Evolutionary conservation across 1,284 basidiomycete species (phyloP), one percentile per base, ranked within the genome.

Genomic region (Moesziomyces parantarcticus): DNA sequence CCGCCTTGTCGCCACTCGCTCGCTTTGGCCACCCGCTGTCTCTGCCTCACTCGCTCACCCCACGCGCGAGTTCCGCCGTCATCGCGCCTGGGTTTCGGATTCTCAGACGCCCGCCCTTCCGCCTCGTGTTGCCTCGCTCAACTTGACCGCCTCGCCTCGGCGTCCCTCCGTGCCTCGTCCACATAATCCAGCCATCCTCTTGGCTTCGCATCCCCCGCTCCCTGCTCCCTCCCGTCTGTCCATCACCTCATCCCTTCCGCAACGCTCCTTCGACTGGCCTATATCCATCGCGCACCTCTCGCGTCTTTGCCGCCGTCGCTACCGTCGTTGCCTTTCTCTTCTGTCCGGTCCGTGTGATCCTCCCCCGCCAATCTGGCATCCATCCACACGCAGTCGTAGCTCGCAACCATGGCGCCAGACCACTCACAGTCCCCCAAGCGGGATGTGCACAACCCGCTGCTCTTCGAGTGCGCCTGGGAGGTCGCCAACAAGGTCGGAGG

Each of bases 401-500:
- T 49, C 40, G 44, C 48, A 44, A 54, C 9, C 46, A 67, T 67
- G 65, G 58, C 58, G 11, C 13, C 26, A 6, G 29, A 48, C 29
- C 47, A 48, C 14, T 58, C 65, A 16, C 21, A 56, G 21, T 42
- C 52, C 39, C 51, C 59, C 52, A 76, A 69, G 56, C 63, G 77
- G 43, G 79, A 81, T 60, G 79, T 81, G 18, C 70, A 75, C 63
- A 75, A 77, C 60, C 78, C 76, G 22, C 64, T 81, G 32, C 76
- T 81, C 56, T 81, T 81, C 53, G 79, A 81, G 67, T 75, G 67
- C 52, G 79, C 79, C 13, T 81, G 79, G 79, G 79, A 81, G 60
- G 79, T 81, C 14, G 79, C 79, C 13, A 79, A 79, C 73, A 81
- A 80, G 86, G 95, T 98, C 85, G 95, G 95, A 77, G 95, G 95